These are phyloP conservation scores for Monascus ruber DNA, from an alignment of 2,329 filamentous ascomycete genomes.

Conservation along the genomic window DNA sequence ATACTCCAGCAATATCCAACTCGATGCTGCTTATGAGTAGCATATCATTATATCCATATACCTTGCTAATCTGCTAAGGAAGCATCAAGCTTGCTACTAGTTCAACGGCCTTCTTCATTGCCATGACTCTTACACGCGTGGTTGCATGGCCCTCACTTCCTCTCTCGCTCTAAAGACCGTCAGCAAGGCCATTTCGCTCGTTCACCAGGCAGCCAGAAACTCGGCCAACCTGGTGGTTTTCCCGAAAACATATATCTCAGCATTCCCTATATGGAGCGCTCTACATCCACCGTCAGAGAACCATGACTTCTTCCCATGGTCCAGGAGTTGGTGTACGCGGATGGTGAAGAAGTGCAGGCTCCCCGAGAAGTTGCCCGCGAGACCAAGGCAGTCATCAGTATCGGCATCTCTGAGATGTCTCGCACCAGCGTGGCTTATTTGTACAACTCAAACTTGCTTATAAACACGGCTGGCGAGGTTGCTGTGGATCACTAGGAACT, in stretches of 20 bases:
- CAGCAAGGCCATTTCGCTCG: constrained; percentile 36
- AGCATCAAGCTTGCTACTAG: too few species aligned
- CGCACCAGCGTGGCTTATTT: constrained; percentile 35
- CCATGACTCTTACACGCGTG: not conserved
- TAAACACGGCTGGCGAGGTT: constrained; percentile 34
- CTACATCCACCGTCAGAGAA: constrained; percentile 39
- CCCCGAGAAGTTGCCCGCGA: constrained; percentile 31
- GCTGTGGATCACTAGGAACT: constrained; percentile 44
- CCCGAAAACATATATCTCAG: constrained; percentile 43
- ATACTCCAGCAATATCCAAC: too few species aligned
- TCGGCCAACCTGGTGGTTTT: constrained; percentile 42
- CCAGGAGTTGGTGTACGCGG: constrained; percentile 33
- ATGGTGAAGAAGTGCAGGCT: constrained; percentile 36
- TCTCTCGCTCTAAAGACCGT: constrained; percentile 39
- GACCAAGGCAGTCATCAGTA: constrained; percentile 30
- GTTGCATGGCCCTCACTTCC: constrained; percentile 27
- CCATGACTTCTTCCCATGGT: constrained; percentile 40
- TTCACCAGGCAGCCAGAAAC: constrained; percentile 34
- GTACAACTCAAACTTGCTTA: constrained; percentile 43
- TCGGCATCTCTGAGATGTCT: constrained; percentile 41
- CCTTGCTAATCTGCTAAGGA: too few species aligned
- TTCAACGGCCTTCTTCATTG: too few species aligned
- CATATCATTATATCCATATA: too few species aligned
- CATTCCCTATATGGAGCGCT: constrained; percentile 43
- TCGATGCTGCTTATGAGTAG: too few species aligned